A percentile compares a stretch with the other conserved stretches of the same genome.
phyloP scores from a whole-genome alignment of 164 flowering plant genomes.

The Liquidambar formosana region DNA sequence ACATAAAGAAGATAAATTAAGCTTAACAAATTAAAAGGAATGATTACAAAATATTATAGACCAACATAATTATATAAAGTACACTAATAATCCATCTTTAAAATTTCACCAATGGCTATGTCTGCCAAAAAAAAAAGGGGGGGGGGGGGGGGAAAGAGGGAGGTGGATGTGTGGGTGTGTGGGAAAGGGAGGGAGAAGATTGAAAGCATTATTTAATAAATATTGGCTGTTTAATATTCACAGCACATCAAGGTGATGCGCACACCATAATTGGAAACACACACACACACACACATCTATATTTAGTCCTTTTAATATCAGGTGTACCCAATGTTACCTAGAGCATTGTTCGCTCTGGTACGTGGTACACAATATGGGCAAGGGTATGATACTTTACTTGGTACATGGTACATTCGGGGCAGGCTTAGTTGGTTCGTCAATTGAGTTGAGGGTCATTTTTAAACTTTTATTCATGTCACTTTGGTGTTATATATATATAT shows the following conservation, averaged over 20 bases:
- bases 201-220: neutral
- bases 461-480: too few relatives aligned
- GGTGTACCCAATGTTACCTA: too few relatives aligned
- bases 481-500: too few relatives aligned
- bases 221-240: neutral
- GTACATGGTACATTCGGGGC: too few relatives aligned
- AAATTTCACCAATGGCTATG: neutral
- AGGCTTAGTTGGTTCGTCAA: too few relatives aligned
- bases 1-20: slow-evolving; percentile 6
- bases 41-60: neutral
- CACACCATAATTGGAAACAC: neutral
- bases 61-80: neutral
- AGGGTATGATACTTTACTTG: too few relatives aligned
- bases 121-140: neutral
- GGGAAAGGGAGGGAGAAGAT: neutral
- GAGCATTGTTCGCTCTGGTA: too few relatives aligned
- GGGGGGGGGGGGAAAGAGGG: neutral
- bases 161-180: neutral
- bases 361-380: too few relatives aligned
- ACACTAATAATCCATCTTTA: neutral
- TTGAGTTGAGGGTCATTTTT: too few relatives aligned
- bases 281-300: neutral
- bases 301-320: too few relatives aligned
- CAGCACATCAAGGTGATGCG: neutral
- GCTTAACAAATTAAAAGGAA: neutral